Evolutionary conservation across 2,329 filamentous ascomycete genomes (phyloP).

Genomic region (Aspergillus sp.): DNA sequence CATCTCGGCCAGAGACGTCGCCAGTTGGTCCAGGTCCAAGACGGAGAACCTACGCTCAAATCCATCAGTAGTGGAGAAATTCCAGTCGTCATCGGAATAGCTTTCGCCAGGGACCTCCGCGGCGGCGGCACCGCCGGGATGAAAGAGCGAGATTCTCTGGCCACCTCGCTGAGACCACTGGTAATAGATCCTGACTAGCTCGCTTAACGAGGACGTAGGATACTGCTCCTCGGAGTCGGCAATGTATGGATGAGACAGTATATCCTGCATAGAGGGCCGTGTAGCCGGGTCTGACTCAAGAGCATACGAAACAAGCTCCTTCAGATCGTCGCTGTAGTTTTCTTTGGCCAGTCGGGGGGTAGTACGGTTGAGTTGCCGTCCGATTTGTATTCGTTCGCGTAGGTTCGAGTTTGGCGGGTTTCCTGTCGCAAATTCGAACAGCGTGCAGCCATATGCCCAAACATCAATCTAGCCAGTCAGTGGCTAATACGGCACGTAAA

Average conservation of each 20-base stretch:
- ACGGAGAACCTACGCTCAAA: conserved; percentile 47
- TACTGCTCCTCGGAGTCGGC: conserved; percentile 33
- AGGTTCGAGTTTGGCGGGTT: conserved; percentile 41
- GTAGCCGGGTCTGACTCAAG: conserved; percentile 35
- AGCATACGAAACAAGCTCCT: conserved; percentile 36
- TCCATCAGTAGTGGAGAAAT: conserved; percentile 54
- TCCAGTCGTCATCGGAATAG: conserved; percentile 49
- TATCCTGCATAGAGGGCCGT: conserved; percentile 39
- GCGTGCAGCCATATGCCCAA: conserved; percentile 43
- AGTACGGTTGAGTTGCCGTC: conserved; percentile 34
- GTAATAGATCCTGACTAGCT: conserved; percentile 40
- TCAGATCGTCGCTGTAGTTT: conserved; percentile 35
- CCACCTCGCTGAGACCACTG: conserved; percentile 41
- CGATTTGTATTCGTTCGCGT: conserved; percentile 39
- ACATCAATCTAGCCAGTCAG: conserved; percentile 35
- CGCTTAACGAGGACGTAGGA: conserved; percentile 35
- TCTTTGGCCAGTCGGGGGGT: conserved; percentile 35
- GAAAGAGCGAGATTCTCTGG: conserved; percentile 49
- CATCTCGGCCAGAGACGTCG: conserved; percentile 37
- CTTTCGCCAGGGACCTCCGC: conserved; percentile 42
- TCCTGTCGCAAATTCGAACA: conserved; percentile 42
- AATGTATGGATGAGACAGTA: conserved; percentile 39
- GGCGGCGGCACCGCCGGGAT: conserved; percentile 48
- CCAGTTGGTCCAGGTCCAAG: conserved; percentile 37
- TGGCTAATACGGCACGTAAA: background rate